Conservation (phyloP, 2,329 filamentous ascomycete species). For the Bisporella sp. region DNA sequence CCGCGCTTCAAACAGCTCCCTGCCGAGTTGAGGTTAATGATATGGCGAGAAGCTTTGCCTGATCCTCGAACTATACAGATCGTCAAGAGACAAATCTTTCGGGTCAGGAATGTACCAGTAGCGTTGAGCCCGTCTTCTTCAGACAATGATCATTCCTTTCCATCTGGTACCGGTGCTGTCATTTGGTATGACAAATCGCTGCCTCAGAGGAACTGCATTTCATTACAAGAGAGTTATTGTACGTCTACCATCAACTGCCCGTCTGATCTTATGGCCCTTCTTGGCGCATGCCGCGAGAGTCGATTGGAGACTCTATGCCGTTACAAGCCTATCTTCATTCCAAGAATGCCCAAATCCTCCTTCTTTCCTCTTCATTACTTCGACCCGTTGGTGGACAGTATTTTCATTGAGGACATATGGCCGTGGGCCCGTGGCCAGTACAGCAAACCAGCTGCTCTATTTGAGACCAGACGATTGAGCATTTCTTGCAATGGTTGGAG, state of each 20-base stretch:
- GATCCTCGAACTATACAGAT: neutral
- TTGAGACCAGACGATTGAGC: neutral
- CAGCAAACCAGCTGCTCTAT: neutral
- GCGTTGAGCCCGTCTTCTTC: neutral
- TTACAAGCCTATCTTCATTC: neutral
- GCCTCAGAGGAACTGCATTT: too few species aligned
- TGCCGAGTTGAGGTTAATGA: neutral
- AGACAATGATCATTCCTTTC: neutral
- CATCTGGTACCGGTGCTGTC: too few species aligned
- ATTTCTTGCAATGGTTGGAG: constrained; percentile 2
- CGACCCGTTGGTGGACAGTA: neutral
- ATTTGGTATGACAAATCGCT: too few species aligned
- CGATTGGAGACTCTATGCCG: neutral
- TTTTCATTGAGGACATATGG: constrained; percentile 2
- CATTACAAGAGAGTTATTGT: neutral
- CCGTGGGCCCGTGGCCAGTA: neutral
- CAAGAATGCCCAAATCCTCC: neutral
- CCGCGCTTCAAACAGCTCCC: constrained; percentile 1
- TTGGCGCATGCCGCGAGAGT: neutral
- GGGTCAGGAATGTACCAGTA: neutral
- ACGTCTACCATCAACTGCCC: neutral
- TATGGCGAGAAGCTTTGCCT: constrained; percentile 1
- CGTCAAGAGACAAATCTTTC: neutral
- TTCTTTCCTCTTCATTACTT: constrained; percentile 1
- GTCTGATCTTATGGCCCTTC: neutral